Percentiles rank a stretch among this genome's conserved stretches.
These are phyloP conservation scores for Ensete ventricosum DNA, from an alignment of 176 grass and related monocot species.

Conservation along the genomic window DNA sequence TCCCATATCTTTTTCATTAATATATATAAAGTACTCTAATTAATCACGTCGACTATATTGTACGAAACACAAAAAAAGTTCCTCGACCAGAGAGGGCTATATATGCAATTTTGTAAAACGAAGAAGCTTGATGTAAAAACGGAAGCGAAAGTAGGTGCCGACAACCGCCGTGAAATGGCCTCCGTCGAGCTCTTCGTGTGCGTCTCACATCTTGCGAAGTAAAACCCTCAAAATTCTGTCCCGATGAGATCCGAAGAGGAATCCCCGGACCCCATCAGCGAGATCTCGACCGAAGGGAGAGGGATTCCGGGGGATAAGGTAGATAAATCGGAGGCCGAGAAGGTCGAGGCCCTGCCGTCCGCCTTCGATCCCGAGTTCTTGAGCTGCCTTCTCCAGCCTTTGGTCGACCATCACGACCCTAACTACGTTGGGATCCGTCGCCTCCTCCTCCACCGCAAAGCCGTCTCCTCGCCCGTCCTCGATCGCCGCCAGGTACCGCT, in stretches of 20 bases:
- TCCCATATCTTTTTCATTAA: too few species aligned
- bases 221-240: not conserved
- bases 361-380: constrained; percentile 69
- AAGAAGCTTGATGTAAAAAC: too few species aligned
- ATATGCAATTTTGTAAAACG: too few species aligned
- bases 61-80: too few species aligned
- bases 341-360: not conserved
- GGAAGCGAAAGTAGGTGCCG: not conserved
- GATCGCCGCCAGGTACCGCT: constrained; percentile 45
- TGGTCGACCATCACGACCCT: constrained; percentile 45
- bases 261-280: not conserved
- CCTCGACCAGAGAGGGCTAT: too few species aligned
- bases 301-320: not conserved
- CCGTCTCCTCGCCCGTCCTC: constrained; percentile 32
- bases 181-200: not conserved
- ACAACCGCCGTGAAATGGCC: not conserved
- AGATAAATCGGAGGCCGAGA: not conserved
- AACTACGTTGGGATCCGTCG: constrained; percentile 68
- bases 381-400: constrained; percentile 79
- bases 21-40: too few species aligned
- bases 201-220: not conserved
- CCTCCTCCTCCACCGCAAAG: constrained; percentile 64
- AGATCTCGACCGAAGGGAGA: not conserved
- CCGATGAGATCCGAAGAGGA: constrained; percentile 1
- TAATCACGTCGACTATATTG: too few species aligned